phyloP scores from a whole-genome alignment of 1,139 yeast genomes.

The Candida frijolesensis region DNA sequence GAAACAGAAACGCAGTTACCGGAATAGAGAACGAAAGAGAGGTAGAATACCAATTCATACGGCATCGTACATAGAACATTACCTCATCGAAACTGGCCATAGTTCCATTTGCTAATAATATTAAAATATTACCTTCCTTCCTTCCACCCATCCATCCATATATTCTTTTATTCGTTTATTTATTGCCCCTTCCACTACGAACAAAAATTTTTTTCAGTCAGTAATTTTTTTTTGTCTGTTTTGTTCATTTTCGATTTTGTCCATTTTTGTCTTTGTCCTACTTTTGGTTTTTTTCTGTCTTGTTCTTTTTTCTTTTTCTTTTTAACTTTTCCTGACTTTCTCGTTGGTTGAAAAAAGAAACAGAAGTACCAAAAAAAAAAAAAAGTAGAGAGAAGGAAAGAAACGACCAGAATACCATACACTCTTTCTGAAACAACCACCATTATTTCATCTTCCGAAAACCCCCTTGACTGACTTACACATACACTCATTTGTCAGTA shows the following conservation, averaged over 20 bases:
- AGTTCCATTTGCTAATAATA: too few species aligned
- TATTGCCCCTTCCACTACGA: too few species aligned
- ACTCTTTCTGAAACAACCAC: background rate
- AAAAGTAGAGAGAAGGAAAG: background rate
- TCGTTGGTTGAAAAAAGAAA: constrained; percentile 1
- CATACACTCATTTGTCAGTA: background rate
- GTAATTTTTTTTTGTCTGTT: background rate
- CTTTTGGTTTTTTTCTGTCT: background rate
- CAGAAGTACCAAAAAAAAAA: background rate
- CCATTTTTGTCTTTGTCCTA: background rate
- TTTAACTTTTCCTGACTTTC: constrained; percentile 1
- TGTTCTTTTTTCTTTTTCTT: background rate
- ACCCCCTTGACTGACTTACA: too few species aligned
- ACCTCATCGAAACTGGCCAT: too few species aligned
- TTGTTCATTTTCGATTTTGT: background rate
- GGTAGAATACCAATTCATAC: too few species aligned
- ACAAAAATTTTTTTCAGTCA: background rate
- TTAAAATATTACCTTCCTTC: too few species aligned
- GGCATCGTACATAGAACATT: too few species aligned
- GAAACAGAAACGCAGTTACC: too few species aligned
- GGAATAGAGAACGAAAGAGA: too few species aligned
- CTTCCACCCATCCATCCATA: too few species aligned
- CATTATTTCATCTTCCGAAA: background rate
- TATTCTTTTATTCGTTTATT: too few species aligned
- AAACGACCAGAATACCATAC: background rate